Conservation (phyloP, 1,284 basidiomycete genomes). For the Ustilago sp. region DNA sequence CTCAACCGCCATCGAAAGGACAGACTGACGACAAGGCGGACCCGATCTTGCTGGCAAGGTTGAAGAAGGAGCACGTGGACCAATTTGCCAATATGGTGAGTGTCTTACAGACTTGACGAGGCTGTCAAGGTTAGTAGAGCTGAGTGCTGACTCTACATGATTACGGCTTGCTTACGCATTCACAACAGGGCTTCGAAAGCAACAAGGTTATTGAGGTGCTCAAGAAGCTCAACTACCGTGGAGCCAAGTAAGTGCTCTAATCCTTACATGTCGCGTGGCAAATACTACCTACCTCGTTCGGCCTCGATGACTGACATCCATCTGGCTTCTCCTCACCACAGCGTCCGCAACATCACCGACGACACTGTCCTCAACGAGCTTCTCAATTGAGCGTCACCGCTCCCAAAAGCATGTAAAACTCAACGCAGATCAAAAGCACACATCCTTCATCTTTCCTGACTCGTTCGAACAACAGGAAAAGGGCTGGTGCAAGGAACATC, state of each 20-base stretch:
- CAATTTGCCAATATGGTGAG: slow-evolving; percentile 70
- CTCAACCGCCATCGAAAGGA: slow-evolving; percentile 45
- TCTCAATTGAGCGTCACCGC: slow-evolving; percentile 34
- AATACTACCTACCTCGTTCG: not conserved
- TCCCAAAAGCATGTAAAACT: slow-evolving; percentile 22
- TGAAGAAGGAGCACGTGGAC: slow-evolving; percentile 71
- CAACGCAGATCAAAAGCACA: slow-evolving; percentile 5
- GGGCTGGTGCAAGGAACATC: too few species aligned
- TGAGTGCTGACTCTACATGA: not conserved
- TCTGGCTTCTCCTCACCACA: slow-evolving; percentile 5
- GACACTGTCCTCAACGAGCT: slow-evolving; percentile 62
- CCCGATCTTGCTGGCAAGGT: slow-evolving; percentile 71
- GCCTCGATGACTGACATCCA: slow-evolving; percentile 10
- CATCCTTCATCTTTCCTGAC: not conserved
- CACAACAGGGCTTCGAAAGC: slow-evolving; percentile 75
- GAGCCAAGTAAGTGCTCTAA: slow-evolving; percentile 74
- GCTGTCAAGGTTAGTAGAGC: not conserved
- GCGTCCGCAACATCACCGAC: slow-evolving; percentile 60
- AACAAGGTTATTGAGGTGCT: slow-evolving; percentile 88
- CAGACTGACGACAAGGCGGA: slow-evolving; percentile 53
- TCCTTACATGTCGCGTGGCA: not conserved
- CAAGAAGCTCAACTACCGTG: slow-evolving; percentile 90
- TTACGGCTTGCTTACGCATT: not conserved
- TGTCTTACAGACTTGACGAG: not conserved
- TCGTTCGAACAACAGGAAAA: too few species aligned